A percentile compares a stretch with the other conserved stretches of the same genome.
Evolutionary conservation across 768 basidiomycete genomes (phyloP).

Genomic region (Auricularia heimuer): DNA sequence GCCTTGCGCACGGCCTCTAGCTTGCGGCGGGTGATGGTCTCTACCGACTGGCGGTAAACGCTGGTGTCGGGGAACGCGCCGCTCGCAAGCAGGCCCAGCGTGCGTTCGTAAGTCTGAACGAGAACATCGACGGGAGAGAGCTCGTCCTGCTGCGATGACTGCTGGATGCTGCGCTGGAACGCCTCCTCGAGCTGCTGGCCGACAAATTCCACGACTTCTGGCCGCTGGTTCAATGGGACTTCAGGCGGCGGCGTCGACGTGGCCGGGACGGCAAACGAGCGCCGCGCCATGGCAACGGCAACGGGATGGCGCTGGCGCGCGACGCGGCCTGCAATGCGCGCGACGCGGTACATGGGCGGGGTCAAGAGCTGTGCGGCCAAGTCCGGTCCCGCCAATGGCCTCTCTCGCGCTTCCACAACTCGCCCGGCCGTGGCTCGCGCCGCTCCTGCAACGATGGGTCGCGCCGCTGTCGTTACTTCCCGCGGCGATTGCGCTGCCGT

Average conservation of each 20-base stretch:
- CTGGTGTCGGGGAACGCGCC: slow-evolving; percentile 60
- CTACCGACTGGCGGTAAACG: slow-evolving; percentile 82
- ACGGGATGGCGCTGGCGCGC: no score
- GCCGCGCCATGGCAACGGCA: no score
- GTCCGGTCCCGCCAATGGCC: slow-evolving; percentile 29
- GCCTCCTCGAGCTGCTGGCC: neutral
- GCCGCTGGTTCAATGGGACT: neutral
- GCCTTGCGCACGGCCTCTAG: slow-evolving; percentile 62
- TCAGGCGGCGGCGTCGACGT: no score
- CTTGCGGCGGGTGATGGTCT: slow-evolving; percentile 75
- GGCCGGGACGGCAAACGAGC: no score
- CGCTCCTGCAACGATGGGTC: neutral
- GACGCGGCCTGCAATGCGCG: slow-evolving; percentile 53
- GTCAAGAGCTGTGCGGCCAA: slow-evolving; percentile 8
- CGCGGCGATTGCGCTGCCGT: slow-evolving; percentile 26
- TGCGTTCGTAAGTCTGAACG: slow-evolving; percentile 62
- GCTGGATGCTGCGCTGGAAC: slow-evolving; percentile 31
- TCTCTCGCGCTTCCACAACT: slow-evolving; percentile 26
- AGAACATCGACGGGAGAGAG: slow-evolving; percentile 44
- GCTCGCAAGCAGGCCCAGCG: slow-evolving; percentile 53
- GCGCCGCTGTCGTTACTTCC: slow-evolving; percentile 15
- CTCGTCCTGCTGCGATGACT: slow-evolving; percentile 19
- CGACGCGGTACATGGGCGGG: slow-evolving; percentile 59
- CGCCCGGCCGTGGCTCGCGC: neutral
- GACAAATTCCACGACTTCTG: neutral